Evolutionary conservation across 179 eudicot species (phyloP), one percentile per base, ranked within the genome.

Genomic region (Camellia oleifera): DNA sequence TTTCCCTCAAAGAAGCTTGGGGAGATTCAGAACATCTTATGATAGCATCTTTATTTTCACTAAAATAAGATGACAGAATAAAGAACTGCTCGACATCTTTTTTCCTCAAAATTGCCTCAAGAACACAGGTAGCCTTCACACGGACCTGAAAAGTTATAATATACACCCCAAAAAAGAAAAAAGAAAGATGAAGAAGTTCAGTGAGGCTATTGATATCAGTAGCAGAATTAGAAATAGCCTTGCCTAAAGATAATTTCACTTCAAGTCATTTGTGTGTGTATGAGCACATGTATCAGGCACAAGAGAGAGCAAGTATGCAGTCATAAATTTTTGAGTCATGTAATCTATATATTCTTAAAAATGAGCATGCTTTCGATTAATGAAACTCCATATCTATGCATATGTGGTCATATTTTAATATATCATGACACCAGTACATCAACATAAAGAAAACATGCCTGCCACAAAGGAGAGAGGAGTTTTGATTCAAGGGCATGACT

Each of bases 1-100:
- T 95, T 88, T 95, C 98, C 81, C 98, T 86, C 78, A 95, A 74
- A 79, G 98, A 95, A 73, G 97, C 94, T 86, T 93, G 98, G 73
- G 98, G 98, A 73, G 98, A 95, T 84, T 95, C 97, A 1, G 93
- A 86, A 81, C 98, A 95, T 83, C 77, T 90, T 18, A 90, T 81
- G 74, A 95, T 84, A 69, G 85, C 81, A 81, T 89, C 95, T 63
- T 58, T 82, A 81, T 91, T 91, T 68, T 92, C 97, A 79, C 69
- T 78, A 67, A 93, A 95, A 85, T 93, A 93, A 69, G 93, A 93
- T 44, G 86, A 89, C 56, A 92, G 80, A 32, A 83, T 79, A 56
- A 81, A 75, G 79, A 90, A 90, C 63, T 86, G 88, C 26, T 90
- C 97, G 14, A 87, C 91, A 62, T 92, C 97, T 74, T 83, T 89